Conservation (phyloP, 139 green algal genomes). For the Haematococcus lacustris region DNA sequence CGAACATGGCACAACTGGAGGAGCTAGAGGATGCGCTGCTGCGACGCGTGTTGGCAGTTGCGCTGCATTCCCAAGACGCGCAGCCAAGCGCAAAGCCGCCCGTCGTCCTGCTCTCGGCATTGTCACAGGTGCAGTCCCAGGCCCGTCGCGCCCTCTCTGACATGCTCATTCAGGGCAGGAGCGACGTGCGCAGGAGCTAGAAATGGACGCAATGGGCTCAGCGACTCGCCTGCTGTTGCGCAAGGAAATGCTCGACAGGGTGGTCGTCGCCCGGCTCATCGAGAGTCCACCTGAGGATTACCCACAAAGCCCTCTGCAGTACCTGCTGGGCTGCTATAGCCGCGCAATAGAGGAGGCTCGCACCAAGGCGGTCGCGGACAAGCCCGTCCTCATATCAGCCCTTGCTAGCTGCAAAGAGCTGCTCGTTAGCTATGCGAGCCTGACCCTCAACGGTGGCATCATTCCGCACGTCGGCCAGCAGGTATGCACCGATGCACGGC, state of each 20-base stretch:
- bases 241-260: slow-evolving; percentile 52
- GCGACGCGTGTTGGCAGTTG: no score
- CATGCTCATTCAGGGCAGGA: no score
- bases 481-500: no score
- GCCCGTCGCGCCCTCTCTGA: no score
- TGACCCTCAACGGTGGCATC: slow-evolving; percentile 70
- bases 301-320: slow-evolving; percentile 62
- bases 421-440: slow-evolving; percentile 69
- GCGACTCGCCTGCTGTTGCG: slow-evolving; percentile 25
- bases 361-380: slow-evolving; percentile 7
- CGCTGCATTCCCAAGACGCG: no score
- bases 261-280: slow-evolving; percentile 71
- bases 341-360: slow-evolving; percentile 38
- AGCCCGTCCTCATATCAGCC: slow-evolving; percentile 18
- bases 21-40: no score
- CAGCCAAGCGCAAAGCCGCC: no score
- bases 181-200: slow-evolving; percentile 12
- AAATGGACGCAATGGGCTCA: slow-evolving; percentile 7
- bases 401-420: slow-evolving; percentile 54
- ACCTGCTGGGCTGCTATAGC: slow-evolving; percentile 64
- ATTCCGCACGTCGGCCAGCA: slow-evolving; percentile 56
- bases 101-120: no score
- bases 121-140: no score
- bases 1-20: no score
- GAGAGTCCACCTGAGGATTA: slow-evolving; percentile 42